phyloP scores from a whole-genome alignment of 768 basidiomycete species.

The Ramaria rubella region DNA sequence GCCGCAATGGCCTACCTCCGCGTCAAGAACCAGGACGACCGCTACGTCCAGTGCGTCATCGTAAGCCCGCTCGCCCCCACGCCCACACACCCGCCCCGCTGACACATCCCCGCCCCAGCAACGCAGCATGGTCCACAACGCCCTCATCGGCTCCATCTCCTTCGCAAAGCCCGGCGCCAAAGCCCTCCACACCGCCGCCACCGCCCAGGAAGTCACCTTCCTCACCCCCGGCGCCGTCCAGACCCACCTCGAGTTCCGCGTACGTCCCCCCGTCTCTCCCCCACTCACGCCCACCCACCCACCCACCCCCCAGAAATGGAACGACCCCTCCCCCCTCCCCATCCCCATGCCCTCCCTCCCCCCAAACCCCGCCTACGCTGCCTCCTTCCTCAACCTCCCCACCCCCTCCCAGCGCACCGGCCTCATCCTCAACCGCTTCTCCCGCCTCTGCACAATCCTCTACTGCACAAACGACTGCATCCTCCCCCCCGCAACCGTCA shows the following conservation, averaged over 20 bases:
- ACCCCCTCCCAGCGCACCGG: slow-evolving; percentile 68
- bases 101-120: slow-evolving; percentile 31
- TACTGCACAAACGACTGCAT: slow-evolving; percentile 73
- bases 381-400: slow-evolving; percentile 51
- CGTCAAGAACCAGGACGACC: slow-evolving; percentile 73
- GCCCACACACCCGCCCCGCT: too few species aligned
- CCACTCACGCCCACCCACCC: not conserved
- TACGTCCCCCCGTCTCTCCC: slow-evolving; percentile 14
- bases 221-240: slow-evolving; percentile 44
- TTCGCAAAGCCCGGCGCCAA: slow-evolving; percentile 70
- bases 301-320: slow-evolving; percentile 23
- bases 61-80: slow-evolving; percentile 29
- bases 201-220: slow-evolving; percentile 74
- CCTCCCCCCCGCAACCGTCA: slow-evolving; percentile 48
- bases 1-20: slow-evolving; percentile 74
- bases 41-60: slow-evolving; percentile 67
- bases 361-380: slow-evolving; percentile 6
- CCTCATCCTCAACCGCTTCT: slow-evolving; percentile 78
- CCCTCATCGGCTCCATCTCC: slow-evolving; percentile 71
- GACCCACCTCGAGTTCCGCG: slow-evolving; percentile 32
- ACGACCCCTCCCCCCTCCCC: slow-evolving; percentile 28
- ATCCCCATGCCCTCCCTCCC: slow-evolving; percentile 29
- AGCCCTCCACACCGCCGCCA: slow-evolving; percentile 73
- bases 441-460: slow-evolving; percentile 52
- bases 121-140: slow-evolving; percentile 67